Conservation (phyloP, 495 filamentous ascomycete genomes). For the Cenococcum geophilum region DNA sequence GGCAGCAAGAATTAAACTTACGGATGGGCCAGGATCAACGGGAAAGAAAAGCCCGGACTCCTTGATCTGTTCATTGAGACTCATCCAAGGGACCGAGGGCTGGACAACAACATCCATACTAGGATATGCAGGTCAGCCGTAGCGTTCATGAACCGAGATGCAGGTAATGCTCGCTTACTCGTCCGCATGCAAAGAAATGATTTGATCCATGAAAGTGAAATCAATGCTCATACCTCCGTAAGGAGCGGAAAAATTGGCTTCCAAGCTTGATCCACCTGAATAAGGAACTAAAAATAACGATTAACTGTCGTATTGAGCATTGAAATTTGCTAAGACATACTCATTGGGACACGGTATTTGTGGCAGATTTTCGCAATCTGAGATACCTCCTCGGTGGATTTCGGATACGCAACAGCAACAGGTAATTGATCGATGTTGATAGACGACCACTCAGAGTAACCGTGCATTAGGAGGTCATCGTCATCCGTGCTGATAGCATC, state of each 20-base stretch:
- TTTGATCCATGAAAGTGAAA: slow-evolving; percentile 79
- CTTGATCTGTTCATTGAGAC: slow-evolving; percentile 72
- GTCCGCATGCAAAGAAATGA: slow-evolving; percentile 69
- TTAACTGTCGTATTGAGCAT: neutral
- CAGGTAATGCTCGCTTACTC: slow-evolving; percentile 43
- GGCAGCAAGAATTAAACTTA: slow-evolving; percentile 15
- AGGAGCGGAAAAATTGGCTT: slow-evolving; percentile 82
- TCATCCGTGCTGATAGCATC: slow-evolving; percentile 77
- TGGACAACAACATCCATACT: slow-evolving; percentile 85
- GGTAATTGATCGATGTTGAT: slow-evolving; percentile 71
- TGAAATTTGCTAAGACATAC: slow-evolving; percentile 14
- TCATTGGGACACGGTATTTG: slow-evolving; percentile 78
- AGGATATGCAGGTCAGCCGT: slow-evolving; percentile 15
- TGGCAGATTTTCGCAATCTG: slow-evolving; percentile 73
- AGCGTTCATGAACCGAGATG: neutral
- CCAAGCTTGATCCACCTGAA: slow-evolving; percentile 79
- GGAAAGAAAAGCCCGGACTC: slow-evolving; percentile 81
- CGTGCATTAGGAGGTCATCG: slow-evolving; percentile 73
- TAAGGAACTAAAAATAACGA: slow-evolving; percentile 53
- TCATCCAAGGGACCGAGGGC: slow-evolving; percentile 86
- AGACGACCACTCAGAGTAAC: slow-evolving; percentile 86
- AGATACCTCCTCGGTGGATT: slow-evolving; percentile 72
- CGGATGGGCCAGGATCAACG: slow-evolving; percentile 64
- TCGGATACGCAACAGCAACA: slow-evolving; percentile 75
- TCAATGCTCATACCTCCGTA: slow-evolving; percentile 84